Percentiles rank a stretch among this genome's conserved stretches.
Evolutionary conservation across 2,329 filamentous ascomycete genomes (phyloP).

Genomic region (Teratosphaeria destructans): DNA sequence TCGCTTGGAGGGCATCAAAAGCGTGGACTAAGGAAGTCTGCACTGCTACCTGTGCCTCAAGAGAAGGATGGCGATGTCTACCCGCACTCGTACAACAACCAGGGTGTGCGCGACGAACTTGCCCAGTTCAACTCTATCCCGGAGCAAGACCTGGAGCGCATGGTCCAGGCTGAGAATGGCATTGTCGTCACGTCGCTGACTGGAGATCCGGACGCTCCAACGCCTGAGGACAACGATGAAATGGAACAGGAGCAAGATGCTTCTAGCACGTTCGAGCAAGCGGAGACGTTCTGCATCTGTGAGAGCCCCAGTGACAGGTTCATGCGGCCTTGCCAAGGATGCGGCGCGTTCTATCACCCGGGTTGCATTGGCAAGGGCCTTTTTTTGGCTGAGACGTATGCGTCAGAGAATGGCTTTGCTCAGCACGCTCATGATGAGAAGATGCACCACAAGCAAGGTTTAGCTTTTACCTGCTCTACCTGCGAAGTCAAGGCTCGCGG

Average conservation of each 20-base stretch:
- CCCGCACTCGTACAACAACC: neutral
- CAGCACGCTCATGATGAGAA: neutral
- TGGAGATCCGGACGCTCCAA: neutral
- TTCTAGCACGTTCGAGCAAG: neutral
- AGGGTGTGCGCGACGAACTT: neutral
- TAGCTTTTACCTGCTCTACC: neutral
- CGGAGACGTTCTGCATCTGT: constrained; percentile 6
- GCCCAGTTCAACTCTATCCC: neutral
- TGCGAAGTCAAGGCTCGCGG: constrained; percentile 1
- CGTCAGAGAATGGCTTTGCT: neutral
- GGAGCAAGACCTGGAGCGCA: neutral
- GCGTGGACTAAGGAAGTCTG: neutral
- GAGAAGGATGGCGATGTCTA: neutral
- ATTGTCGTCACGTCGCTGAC: neutral
- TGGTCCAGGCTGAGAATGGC: neutral
- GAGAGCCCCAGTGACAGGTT: neutral
- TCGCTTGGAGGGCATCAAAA: neutral
- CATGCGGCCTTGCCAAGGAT: constrained; percentile 4
- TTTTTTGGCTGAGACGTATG: neutral
- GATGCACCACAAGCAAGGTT: neutral
- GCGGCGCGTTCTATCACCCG: constrained; percentile 5
- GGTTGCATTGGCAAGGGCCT: constrained; percentile 6
- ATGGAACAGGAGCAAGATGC: neutral
- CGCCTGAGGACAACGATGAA: neutral
- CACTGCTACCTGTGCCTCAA: neutral